Evolutionary conservation across 225 moss, liverwort and hornwort genomes (phyloP), one percentile per base, ranked within the genome.

Genomic region (Pleurozium schreberi): DNA sequence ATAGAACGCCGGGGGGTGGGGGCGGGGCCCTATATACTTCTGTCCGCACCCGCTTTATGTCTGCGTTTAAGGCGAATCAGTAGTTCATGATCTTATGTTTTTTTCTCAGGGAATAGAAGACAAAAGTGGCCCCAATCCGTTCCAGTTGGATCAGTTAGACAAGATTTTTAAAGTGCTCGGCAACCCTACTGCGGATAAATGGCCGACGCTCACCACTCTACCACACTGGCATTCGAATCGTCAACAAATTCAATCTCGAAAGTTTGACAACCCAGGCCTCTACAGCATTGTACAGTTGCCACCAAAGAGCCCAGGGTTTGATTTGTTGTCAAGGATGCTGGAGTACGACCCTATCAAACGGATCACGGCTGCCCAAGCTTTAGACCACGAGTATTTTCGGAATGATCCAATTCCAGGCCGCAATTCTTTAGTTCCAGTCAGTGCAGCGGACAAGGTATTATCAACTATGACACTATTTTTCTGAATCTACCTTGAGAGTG

Each of bases 121-220:
- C 89, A 99, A 99, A 91, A 99, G 93, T 76, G 89, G 85, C 62
- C 96, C 97, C 14, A 99, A 96, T 87, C 99, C 99, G 21, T 97
- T 99, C 89, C 97, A 99, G 91, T 90, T 95, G 31, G 99, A 99
- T 91, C 99, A 99, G 90, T 92, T 99, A 71, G 99, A 99, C 90
- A 99, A 99, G 82, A 99, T 99, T 71, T 99, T 99, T 80, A 99
- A 96, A 92, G 97, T 96, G 22, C 93, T 99, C 53, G 99, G 99
- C 61, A 98, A 97, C 85, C 99, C 99, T 49, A 99, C 96, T 87
- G 86, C 95, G 22, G 99, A 99, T 74, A 96, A 96, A 69, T 99
- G 99, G 99, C 96, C 97, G 20, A 97, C 96, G 23, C 95, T 99
- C 60, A 83, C 89, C 57, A 96, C 96, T 83, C 90, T 99, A 58